phyloP scores from a whole-genome alignment of 164 flowering plant species.

The Cinnamomum chago region DNA sequence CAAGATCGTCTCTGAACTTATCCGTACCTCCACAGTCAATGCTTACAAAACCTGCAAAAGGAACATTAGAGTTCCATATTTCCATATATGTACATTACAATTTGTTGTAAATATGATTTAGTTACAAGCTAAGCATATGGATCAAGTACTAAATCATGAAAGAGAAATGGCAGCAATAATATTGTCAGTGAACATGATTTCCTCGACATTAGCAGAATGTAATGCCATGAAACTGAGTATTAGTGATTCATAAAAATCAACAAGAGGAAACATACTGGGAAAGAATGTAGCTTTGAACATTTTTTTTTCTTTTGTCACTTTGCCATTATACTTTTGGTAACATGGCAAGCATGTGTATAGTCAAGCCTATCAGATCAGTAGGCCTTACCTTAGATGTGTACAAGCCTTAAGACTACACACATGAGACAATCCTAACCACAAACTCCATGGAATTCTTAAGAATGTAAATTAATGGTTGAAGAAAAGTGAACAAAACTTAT shows the following conservation, averaged over 20 bases:
- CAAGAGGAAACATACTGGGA: background rate
- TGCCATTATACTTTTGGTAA: background rate
- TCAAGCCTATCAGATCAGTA: too few species aligned
- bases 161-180: background rate
- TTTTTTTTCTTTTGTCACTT: background rate
- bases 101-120: background rate
- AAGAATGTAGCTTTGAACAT: background rate
- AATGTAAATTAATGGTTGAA: too few species aligned
- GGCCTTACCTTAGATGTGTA: background rate
- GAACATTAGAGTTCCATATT: background rate
- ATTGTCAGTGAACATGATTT: background rate
- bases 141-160: background rate
- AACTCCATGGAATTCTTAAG: background rate
- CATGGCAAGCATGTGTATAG: too few species aligned
- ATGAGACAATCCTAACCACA: background rate
- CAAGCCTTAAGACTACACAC: background rate
- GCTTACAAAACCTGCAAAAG: slow-evolving; percentile 83
- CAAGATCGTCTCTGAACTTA: slow-evolving; percentile 70
- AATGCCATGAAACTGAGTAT: background rate
- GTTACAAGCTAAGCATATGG: background rate
- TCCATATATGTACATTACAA: background rate
- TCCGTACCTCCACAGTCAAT: slow-evolving; percentile 79
- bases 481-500: too few species aligned
- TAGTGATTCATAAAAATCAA: background rate
- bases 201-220: background rate